Evolutionary conservation across 257 asterid species (phyloP).

Genomic region (Solanum gandarillasii): DNA sequence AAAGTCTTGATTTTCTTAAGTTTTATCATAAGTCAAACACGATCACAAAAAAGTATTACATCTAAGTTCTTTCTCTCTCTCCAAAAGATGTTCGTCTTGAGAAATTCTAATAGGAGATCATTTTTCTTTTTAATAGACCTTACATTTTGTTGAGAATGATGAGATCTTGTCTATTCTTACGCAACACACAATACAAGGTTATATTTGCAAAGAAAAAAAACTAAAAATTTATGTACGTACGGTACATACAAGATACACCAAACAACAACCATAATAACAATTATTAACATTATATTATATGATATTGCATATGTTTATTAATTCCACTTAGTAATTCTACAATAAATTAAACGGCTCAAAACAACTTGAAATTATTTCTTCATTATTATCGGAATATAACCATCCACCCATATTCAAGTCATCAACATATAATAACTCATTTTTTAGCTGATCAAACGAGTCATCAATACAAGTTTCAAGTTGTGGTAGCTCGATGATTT

Average conservation of each 20-base stretch:
- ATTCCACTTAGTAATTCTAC: constrained; percentile 31
- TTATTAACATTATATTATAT: not conserved
- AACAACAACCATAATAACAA: not conserved
- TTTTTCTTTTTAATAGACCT: too few relatives aligned
- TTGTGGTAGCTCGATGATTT: constrained; percentile 62
- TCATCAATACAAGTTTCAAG: constrained; percentile 23
- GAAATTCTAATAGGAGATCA: too few relatives aligned
- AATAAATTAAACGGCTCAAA: constrained; percentile 15
- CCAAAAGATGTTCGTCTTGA: too few relatives aligned
- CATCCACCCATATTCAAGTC: constrained; percentile 26
- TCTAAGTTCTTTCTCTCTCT: too few relatives aligned
- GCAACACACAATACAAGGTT: not conserved
- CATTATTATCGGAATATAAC: constrained; percentile 21
- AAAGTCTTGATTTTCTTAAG: too few relatives aligned
- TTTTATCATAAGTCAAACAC: too few relatives aligned
- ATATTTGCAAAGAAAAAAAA: too few relatives aligned
- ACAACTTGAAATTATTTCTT: not conserved
- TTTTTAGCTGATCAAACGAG: constrained; percentile 12
- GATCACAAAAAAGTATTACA: too few relatives aligned
- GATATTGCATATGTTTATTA: not conserved
- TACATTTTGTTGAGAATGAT: too few relatives aligned
- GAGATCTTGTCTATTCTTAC: too few relatives aligned
- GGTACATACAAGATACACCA: not conserved
- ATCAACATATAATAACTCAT: constrained; percentile 36
- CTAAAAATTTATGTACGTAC: not conserved